These are phyloP conservation scores for Suillus placidus DNA, from an alignment of 768 basidiomycete genomes.

Conservation along the genomic window DNA sequence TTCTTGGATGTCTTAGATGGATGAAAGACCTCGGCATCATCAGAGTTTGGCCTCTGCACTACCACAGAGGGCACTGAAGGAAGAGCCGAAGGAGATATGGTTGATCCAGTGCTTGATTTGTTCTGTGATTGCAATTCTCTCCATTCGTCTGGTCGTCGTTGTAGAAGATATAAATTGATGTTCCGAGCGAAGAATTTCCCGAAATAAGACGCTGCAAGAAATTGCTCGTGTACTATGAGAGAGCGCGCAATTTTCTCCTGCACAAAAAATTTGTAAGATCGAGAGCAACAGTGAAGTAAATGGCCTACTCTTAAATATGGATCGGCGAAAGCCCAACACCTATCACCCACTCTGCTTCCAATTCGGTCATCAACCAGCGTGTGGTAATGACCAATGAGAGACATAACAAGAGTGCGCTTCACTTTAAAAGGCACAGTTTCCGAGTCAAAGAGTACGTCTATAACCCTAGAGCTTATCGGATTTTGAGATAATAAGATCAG, in stretches of 20 bases:
- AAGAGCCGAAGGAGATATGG: slow-evolving; percentile 22
- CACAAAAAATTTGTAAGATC: slow-evolving; percentile 6
- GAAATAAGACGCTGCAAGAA: slow-evolving; percentile 75
- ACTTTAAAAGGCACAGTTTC: slow-evolving; percentile 62
- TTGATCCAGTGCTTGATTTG: slow-evolving; percentile 34
- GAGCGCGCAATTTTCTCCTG: slow-evolving; percentile 93
- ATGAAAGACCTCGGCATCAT: background rate
- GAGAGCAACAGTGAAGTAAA: background rate
- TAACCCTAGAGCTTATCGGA: slow-evolving; percentile 73
- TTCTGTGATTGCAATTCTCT: slow-evolving; percentile 59
- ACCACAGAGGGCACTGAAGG: background rate
- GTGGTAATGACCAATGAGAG: slow-evolving; percentile 79
- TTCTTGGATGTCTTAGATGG: slow-evolving; percentile 43
- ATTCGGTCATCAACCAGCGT: slow-evolving; percentile 85
- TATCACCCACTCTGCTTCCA: slow-evolving; percentile 87
- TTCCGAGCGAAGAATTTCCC: slow-evolving; percentile 87
- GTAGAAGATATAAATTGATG: slow-evolving; percentile 76
- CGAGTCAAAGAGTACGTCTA: slow-evolving; percentile 77
- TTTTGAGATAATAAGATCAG: slow-evolving; percentile 62
- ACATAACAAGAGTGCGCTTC: slow-evolving; percentile 71
- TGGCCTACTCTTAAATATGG: slow-evolving; percentile 79
- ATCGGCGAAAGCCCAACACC: slow-evolving; percentile 92
- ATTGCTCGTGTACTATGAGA: slow-evolving; percentile 68
- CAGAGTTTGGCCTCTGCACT: background rate
- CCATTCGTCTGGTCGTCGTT: slow-evolving; percentile 86